These are phyloP conservation scores for Euptelea pleiosperma DNA, from an alignment of 164 flowering plant species.

Conservation along the genomic window DNA sequence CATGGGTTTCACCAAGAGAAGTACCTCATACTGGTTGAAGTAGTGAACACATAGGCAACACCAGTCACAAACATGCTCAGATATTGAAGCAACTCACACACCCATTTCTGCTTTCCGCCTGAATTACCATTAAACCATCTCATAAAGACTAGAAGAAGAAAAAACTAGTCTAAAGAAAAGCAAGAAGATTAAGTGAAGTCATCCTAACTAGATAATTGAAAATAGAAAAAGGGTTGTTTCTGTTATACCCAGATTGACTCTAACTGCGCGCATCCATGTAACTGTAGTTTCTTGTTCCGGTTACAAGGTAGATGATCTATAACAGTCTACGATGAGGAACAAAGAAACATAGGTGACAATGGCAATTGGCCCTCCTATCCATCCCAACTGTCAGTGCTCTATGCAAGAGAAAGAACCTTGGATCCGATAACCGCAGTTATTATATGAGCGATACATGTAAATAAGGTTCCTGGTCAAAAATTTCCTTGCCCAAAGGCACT, in stretches of 20 bases:
- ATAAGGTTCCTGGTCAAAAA: constrained; percentile 42
- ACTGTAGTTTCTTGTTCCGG: constrained; percentile 44
- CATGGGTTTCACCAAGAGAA: neutral
- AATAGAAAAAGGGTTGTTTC: too few species aligned
- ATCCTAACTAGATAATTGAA: neutral
- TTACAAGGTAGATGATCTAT: constrained; percentile 47
- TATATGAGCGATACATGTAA: constrained; percentile 74
- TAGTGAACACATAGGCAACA: constrained; percentile 36
- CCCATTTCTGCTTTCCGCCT: constrained; percentile 33
- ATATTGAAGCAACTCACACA: constrained; percentile 47
- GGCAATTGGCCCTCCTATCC: constrained; percentile 79
- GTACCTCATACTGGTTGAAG: constrained; percentile 39
- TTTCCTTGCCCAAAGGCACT: constrained; percentile 2
- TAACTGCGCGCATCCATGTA: constrained; percentile 69
- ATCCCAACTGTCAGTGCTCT: constrained; percentile 75
- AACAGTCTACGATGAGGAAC: constrained; percentile 49
- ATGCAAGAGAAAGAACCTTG: constrained; percentile 75
- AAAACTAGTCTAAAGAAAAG: neutral
- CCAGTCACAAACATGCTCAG: constrained; percentile 38
- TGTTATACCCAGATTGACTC: constrained; percentile 47
- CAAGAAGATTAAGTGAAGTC: neutral
- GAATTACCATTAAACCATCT: constrained; percentile 22
- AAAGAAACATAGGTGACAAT: constrained; percentile 42
- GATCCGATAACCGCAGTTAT: constrained; percentile 82
- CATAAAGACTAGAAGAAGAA: neutral